A percentile compares a stretch with the other conserved stretches of the same genome.
These are phyloP conservation scores for Neurospora sp. DNA, from an alignment of 495 filamentous ascomycete genomes.

Conservation along the genomic window DNA sequence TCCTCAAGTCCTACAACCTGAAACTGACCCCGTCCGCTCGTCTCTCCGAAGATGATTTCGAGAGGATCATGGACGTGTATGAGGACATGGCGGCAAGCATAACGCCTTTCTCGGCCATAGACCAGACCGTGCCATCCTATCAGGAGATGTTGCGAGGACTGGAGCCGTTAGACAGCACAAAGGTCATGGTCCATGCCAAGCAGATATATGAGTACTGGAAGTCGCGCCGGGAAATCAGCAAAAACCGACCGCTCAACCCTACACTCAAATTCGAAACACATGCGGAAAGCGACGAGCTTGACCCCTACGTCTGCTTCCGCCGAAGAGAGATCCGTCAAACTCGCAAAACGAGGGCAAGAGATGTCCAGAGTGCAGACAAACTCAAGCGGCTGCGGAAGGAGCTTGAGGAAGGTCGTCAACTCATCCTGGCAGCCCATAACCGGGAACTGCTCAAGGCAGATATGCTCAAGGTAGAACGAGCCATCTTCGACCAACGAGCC, in stretches of 20 bases:
- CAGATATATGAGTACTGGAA: slow-evolving; percentile 91
- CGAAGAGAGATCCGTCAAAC: slow-evolving; percentile 90
- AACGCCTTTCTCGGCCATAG: slow-evolving; percentile 81
- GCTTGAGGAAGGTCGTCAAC: slow-evolving; percentile 75
- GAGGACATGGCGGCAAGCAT: slow-evolving; percentile 73
- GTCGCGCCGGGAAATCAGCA: slow-evolving; percentile 49
- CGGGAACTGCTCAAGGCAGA: slow-evolving; percentile 72
- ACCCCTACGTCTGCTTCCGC: slow-evolving; percentile 97
- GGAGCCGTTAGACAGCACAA: slow-evolving; percentile 56
- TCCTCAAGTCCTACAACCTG: slow-evolving; percentile 73
- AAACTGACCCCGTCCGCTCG: slow-evolving; percentile 52
- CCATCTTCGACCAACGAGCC: slow-evolving; percentile 70
- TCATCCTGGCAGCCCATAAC: slow-evolving; percentile 64
- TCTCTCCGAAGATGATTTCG: slow-evolving; percentile 84
- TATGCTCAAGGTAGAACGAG: slow-evolving; percentile 58
- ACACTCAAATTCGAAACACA: slow-evolving; percentile 87
- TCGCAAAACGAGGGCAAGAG: slow-evolving; percentile 86
- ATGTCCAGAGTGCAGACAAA: slow-evolving; percentile 90
- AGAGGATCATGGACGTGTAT: slow-evolving; percentile 89
- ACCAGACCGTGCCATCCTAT: slow-evolving; percentile 70
- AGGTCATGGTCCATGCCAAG: slow-evolving; percentile 64
- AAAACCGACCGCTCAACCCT: slow-evolving; percentile 61
- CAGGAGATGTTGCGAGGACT: slow-evolving; percentile 72
- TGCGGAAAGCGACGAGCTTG: slow-evolving; percentile 85
- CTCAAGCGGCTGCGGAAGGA: slow-evolving; percentile 85